phyloP scores from a whole-genome alignment of 352 stramenopile species.

The Phytophthora hibernalis region DNA sequence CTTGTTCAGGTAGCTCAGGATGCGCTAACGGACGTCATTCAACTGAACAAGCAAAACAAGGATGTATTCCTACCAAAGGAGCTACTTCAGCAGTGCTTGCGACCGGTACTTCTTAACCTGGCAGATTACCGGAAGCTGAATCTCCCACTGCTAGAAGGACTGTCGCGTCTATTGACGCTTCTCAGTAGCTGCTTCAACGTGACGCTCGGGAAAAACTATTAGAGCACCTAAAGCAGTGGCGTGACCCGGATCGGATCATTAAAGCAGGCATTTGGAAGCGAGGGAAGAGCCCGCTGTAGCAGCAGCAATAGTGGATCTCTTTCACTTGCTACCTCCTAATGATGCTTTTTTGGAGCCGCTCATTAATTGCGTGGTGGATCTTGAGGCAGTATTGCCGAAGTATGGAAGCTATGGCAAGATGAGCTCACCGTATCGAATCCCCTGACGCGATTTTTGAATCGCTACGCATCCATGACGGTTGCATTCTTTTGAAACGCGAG shows the following conservation, averaged over 20 bases:
- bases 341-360: conserved; percentile 96
- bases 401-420: conserved; percentile 92
- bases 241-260: conserved; percentile 90
- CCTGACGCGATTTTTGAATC: conserved; percentile 94
- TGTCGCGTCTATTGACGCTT: conserved; percentile 93
- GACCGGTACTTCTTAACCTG: conserved; percentile 96
- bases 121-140: conserved; percentile 97
- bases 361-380: conserved; percentile 94
- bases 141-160: conserved; percentile 93
- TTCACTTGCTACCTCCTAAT: conserved; percentile 95
- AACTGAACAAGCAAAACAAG: conserved; percentile 89
- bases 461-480: conserved; percentile 85
- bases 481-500: conserved; percentile 91
- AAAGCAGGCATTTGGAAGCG: conserved; percentile 94
- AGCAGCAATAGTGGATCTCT: conserved; percentile 96
- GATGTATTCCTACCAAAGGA: conserved; percentile 94
- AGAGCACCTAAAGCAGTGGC: conserved; percentile 96
- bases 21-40: conserved; percentile 81
- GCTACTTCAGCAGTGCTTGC: conserved; percentile 95
- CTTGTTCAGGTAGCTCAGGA: conserved; percentile 84
- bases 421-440: conserved; percentile 93
- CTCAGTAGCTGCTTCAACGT: conserved; percentile 98
- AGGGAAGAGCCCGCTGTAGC: conserved; percentile 96
- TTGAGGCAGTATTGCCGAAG: conserved; percentile 92
- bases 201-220: conserved; percentile 97